Conservation (phyloP, 768 basidiomycete genomes). For the Scleroderma citrinum region DNA sequence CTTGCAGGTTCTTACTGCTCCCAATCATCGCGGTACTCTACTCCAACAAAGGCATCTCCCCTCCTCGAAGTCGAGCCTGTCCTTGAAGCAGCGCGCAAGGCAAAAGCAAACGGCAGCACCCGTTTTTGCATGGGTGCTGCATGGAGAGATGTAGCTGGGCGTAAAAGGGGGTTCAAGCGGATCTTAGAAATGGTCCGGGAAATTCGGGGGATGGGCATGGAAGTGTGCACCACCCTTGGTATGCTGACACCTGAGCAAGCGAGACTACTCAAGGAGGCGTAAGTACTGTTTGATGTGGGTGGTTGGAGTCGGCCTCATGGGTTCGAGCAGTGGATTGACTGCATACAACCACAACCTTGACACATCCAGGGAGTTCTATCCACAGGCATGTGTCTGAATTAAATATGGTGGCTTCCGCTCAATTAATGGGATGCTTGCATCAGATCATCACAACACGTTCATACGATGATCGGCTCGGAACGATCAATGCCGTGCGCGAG, state of each 20-base stretch:
- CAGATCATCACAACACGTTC: slow-evolving; percentile 94
- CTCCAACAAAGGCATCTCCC: slow-evolving; percentile 81
- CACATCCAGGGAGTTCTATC: slow-evolving; percentile 95
- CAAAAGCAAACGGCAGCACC: slow-evolving; percentile 95
- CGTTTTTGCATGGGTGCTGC: slow-evolving; percentile 99
- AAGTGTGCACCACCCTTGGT: slow-evolving; percentile 97
- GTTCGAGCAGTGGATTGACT: slow-evolving; percentile 65
- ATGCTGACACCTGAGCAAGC: slow-evolving; percentile 97
- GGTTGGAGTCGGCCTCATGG: slow-evolving; percentile 1
- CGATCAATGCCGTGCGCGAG: slow-evolving; percentile 84
- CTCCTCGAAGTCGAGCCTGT: slow-evolving; percentile 90
- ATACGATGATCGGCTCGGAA: slow-evolving; percentile 89
- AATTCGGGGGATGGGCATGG: slow-evolving; percentile 95
- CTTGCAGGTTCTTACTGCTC: slow-evolving; percentile 89
- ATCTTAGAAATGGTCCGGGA: slow-evolving; percentile 90
- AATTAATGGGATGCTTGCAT: slow-evolving; percentile 3
- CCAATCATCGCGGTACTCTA: slow-evolving; percentile 90
- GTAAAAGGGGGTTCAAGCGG: slow-evolving; percentile 89
- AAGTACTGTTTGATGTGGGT: slow-evolving; percentile 23
- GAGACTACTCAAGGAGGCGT: slow-evolving; percentile 88
- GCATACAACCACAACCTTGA: slow-evolving; percentile 99
- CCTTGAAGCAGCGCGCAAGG: slow-evolving; percentile 84
- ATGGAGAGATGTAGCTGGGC: slow-evolving; percentile 91
- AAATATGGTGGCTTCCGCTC: neutral
- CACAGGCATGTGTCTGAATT: slow-evolving; percentile 48